Conservation (phyloP, 2,329 filamentous ascomycete genomes). For the Ophiostoma himal-ulmi region DNA sequence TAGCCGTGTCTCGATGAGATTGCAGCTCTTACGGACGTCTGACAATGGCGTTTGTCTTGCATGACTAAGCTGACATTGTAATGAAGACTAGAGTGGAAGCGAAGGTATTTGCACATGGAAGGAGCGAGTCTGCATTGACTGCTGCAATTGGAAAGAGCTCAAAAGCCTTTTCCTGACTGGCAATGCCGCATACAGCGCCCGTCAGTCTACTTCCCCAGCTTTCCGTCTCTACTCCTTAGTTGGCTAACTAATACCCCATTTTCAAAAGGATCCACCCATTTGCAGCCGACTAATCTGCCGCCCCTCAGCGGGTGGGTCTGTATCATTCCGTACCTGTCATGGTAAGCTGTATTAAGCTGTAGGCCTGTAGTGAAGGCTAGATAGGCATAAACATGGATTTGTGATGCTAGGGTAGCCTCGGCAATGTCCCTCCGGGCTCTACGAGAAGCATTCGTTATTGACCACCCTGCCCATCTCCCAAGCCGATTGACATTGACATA, state of each 20-base stretch:
- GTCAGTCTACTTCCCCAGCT: slow-evolving; percentile 1
- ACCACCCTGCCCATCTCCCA: too few relatives aligned
- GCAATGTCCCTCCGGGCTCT: slow-evolving; percentile 3
- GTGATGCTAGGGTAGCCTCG: background rate
- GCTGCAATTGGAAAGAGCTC: background rate
- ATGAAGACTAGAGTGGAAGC: background rate
- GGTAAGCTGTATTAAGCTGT: background rate
- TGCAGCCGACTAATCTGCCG: slow-evolving; percentile 8
- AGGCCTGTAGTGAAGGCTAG: background rate
- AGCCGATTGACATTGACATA: background rate
- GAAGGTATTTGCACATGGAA: background rate
- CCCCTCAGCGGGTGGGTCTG: background rate
- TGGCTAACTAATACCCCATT: background rate
- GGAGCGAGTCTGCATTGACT: background rate
- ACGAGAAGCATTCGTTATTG: background rate
- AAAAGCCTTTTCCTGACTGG: background rate
- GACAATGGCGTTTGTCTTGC: background rate
- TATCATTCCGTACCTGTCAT: background rate
- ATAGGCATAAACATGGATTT: background rate
- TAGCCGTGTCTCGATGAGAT: background rate
- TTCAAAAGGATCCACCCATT: background rate
- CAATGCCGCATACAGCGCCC: background rate
- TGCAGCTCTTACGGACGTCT: background rate
- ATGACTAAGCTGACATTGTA: background rate
- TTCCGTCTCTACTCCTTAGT: background rate